These are phyloP conservation scores for Nothopassalora personata DNA, from an alignment of 2,329 filamentous ascomycete genomes.

Conservation along the genomic window DNA sequence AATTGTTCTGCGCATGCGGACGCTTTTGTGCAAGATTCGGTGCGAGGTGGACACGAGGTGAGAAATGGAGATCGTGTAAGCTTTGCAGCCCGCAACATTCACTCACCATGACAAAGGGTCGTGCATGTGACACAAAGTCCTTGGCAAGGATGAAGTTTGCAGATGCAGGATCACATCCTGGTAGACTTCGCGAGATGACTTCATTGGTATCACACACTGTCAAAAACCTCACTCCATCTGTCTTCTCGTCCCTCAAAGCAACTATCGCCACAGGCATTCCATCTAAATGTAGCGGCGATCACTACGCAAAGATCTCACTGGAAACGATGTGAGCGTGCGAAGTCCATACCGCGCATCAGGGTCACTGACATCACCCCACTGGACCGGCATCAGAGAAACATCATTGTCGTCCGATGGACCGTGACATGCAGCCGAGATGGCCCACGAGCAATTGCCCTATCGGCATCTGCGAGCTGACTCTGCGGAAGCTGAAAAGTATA, in stretches of 20 bases:
- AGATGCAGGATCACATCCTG: background rate
- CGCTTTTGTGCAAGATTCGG: background rate
- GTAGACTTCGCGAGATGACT: background rate
- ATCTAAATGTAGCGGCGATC: background rate
- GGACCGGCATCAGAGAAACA: too few species aligned
- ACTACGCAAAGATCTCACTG: background rate
- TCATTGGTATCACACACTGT: background rate
- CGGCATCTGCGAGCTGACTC: too few species aligned
- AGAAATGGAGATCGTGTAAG: background rate
- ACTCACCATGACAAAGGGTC: background rate
- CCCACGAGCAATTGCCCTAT: too few species aligned
- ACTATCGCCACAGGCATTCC: background rate
- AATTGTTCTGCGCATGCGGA: background rate
- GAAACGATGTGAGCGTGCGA: too few species aligned
- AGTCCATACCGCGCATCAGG: too few species aligned
- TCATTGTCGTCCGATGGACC: too few species aligned
- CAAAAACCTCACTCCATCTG: background rate
- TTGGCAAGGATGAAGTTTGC: background rate
- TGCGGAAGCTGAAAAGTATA: too few species aligned
- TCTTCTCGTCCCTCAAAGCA: background rate
- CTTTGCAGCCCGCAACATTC: background rate
- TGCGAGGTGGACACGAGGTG: background rate
- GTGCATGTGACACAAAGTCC: conserved; percentile 4
- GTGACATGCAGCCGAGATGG: too few species aligned
- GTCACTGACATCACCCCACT: too few species aligned